phyloP scores from a whole-genome alignment of 441 rosid genomes.

The Euphorbia celastroides region DNA sequence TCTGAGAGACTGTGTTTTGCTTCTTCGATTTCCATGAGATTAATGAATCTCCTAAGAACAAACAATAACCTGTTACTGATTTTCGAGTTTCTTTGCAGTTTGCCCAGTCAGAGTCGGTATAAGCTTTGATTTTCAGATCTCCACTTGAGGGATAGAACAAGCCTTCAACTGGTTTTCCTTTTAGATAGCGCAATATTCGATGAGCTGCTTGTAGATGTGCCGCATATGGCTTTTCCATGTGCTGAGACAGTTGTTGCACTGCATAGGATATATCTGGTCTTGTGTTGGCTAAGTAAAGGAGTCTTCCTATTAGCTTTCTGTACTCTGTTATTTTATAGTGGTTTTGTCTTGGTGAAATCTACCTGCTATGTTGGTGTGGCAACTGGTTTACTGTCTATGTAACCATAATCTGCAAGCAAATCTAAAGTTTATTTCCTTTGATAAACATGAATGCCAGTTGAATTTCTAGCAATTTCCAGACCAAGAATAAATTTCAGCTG shows the following conservation, averaged over 20 bases:
- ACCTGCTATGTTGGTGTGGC: background rate
- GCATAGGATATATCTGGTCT: background rate
- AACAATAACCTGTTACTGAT: too few relatives aligned
- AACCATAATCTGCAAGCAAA: background rate
- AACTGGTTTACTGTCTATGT: background rate
- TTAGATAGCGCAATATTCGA: too few relatives aligned
- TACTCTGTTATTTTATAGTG: background rate
- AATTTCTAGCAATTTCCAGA: background rate
- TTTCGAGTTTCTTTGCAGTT: too few relatives aligned
- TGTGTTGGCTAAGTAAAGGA: background rate
- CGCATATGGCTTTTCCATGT: background rate
- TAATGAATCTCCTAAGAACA: too few relatives aligned
- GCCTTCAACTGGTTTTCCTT: background rate
- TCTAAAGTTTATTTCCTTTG: background rate
- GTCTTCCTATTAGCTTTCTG: background rate
- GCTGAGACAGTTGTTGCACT: background rate
- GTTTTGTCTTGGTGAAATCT: too few relatives aligned
- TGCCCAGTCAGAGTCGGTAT: too few relatives aligned
- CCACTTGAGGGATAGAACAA: background rate
- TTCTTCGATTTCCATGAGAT: too few relatives aligned
- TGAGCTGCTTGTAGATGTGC: background rate
- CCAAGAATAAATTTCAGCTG: background rate
- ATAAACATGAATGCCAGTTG: background rate
- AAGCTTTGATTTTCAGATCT: too few relatives aligned
- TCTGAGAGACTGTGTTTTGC: too few relatives aligned